A percentile compares a stretch with the other conserved stretches of the same genome.
phyloP scores from a whole-genome alignment of 2,329 filamentous ascomycete species.

The Stromatinia cepivora region DNA sequence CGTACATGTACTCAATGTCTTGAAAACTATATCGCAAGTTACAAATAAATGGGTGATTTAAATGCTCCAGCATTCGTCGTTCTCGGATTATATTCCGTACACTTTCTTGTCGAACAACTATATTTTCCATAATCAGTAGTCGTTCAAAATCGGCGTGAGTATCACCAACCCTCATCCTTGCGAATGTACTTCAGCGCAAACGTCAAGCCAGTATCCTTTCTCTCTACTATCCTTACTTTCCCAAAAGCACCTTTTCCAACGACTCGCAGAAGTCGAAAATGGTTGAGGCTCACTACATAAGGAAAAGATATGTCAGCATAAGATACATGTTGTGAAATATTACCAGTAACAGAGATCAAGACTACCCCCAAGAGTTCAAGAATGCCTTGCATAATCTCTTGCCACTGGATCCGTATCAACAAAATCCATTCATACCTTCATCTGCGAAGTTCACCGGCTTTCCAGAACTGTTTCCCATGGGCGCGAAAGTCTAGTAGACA shows the following conservation, averaged over 20 bases:
- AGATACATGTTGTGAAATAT: neutral
- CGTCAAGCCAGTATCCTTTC: constrained; percentile 89
- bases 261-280: constrained; percentile 91
- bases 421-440: constrained; percentile 66
- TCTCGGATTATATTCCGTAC: constrained; percentile 98
- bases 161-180: constrained; percentile 85
- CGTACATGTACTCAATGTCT: constrained; percentile 97
- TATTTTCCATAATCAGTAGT: constrained; percentile 32
- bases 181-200: constrained; percentile 98
- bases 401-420: constrained; percentile 7
- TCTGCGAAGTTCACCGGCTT: constrained; percentile 91
- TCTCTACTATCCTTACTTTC: constrained; percentile 97
- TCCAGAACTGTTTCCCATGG: constrained; percentile 93
- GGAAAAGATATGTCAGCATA: constrained; percentile 30
- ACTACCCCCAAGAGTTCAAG: neutral
- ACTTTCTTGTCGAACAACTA: constrained; percentile 95
- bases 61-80: constrained; percentile 94
- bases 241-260: constrained; percentile 98
- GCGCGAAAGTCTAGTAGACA: constrained; percentile 22
- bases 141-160: constrained; percentile 25
- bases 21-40: constrained; percentile 99
- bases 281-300: constrained; percentile 83
- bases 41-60: constrained; percentile 97
- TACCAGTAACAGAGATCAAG: neutral
- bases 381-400: constrained; percentile 9